Percentiles rank a stretch among this genome's conserved stretches.
Conservation (phyloP, 495 filamentous ascomycete species). For the Aspergillus affinis region DNA sequence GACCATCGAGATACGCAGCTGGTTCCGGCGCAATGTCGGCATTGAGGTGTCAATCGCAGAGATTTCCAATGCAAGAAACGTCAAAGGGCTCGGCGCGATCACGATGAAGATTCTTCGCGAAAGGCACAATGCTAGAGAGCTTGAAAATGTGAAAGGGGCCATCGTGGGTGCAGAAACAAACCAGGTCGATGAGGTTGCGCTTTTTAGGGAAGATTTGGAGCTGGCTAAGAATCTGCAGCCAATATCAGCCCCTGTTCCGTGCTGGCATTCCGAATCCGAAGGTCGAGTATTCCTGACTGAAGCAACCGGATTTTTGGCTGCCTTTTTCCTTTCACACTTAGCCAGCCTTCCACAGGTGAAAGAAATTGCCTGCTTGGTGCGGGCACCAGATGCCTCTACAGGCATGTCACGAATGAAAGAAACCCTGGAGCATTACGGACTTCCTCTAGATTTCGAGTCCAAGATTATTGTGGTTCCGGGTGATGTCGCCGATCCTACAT, state of each 20-base stretch:
- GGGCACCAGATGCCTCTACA: background rate
- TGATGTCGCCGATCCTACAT: background rate
- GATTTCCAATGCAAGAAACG: slow-evolving; percentile 18
- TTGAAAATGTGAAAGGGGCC: background rate
- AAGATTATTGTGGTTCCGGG: slow-evolving; percentile 15
- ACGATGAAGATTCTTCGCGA: slow-evolving; percentile 1
- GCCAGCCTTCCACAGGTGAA: slow-evolving; percentile 10
- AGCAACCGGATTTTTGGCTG: slow-evolving; percentile 14
- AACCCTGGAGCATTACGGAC: slow-evolving; percentile 3
- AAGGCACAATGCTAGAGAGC: background rate
- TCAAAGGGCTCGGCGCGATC: background rate
- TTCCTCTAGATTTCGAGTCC: background rate
- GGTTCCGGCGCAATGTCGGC: slow-evolving; percentile 29
- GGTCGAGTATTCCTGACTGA: slow-evolving; percentile 17
- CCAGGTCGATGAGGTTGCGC: background rate
- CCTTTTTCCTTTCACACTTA: slow-evolving; percentile 7
- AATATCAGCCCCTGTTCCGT: background rate
- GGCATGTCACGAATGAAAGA: slow-evolving; percentile 4
- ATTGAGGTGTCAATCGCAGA: slow-evolving; percentile 31
- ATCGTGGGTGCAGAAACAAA: background rate
- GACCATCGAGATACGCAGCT: slow-evolving; percentile 40
- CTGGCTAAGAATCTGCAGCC: slow-evolving; percentile 9
- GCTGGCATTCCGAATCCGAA: slow-evolving; percentile 11
- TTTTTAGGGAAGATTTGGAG: slow-evolving; percentile 5
- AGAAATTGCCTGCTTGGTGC: slow-evolving; percentile 11